Evolutionary conservation across 2,329 filamentous ascomycete genomes (phyloP).

Genomic region (Pestalotiopsis sp.): DNA sequence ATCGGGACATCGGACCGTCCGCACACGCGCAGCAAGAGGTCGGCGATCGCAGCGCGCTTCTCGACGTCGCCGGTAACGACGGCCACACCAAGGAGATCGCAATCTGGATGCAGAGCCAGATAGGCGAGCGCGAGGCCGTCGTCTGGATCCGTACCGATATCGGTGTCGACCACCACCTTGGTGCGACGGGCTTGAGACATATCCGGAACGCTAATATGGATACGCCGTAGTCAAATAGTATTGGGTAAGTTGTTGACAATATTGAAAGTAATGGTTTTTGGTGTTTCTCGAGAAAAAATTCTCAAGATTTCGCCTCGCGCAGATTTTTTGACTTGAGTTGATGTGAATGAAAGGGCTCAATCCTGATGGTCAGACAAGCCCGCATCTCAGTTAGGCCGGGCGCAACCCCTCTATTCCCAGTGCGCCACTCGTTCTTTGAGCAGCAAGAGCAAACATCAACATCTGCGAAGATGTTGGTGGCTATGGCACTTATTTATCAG

Average conservation of each 20-base stretch:
- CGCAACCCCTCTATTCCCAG: no score
- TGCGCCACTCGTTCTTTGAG: no score
- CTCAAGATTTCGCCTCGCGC: background rate
- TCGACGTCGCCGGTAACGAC: slow-evolving; percentile 15
- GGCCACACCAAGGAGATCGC: slow-evolving; percentile 16
- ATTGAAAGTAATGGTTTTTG: background rate
- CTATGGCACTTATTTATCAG: no score
- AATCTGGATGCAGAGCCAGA: slow-evolving; percentile 15
- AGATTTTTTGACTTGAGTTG: background rate
- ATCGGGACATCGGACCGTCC: slow-evolving; percentile 9
- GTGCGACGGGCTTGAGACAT: slow-evolving; percentile 9
- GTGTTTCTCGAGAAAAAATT: background rate
- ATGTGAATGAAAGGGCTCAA: no score
- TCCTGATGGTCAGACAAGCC: no score
- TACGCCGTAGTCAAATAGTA: background rate
- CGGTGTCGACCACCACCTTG: slow-evolving; percentile 17
- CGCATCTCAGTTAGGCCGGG: no score
- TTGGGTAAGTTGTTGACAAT: slow-evolving; percentile 1
- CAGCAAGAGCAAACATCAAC: no score
- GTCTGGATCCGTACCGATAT: slow-evolving; percentile 18
- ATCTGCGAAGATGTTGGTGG: no score
- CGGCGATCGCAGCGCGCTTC: slow-evolving; percentile 13
- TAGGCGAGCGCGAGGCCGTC: slow-evolving; percentile 16
- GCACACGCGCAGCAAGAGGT: slow-evolving; percentile 12
- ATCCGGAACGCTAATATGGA: background rate